These are phyloP conservation scores for Toxoplasma gondii DNA, from an alignment of 169 alveolate species.

Conservation along the genomic window DNA sequence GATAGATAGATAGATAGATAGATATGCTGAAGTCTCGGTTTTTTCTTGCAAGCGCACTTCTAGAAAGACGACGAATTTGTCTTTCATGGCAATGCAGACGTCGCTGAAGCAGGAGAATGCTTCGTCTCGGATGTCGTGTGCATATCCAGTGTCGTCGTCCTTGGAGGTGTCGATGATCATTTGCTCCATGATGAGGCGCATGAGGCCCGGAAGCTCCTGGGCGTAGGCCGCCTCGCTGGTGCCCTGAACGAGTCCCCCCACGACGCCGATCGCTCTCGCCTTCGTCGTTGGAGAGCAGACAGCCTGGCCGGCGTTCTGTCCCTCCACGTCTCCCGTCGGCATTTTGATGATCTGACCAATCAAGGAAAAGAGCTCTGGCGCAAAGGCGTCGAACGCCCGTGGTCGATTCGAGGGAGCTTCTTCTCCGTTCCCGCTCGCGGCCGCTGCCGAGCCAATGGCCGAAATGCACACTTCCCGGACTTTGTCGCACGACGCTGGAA, in stretches of 20 bases:
- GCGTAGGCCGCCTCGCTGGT: not conserved
- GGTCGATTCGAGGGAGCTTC: not conserved
- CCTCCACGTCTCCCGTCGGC: not conserved
- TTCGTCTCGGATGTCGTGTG: conserved; percentile 44
- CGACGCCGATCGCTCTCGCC: conserved; percentile 51
- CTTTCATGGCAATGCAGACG: conserved; percentile 34
- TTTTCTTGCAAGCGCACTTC: too few relatives aligned
- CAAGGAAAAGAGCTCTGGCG: conserved; percentile 25
- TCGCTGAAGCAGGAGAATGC: conserved; percentile 53
- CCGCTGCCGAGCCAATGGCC: conserved; percentile 54
- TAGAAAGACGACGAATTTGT: conserved; percentile 34
- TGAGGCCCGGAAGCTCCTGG: conserved; percentile 31
- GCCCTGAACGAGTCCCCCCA: conserved; percentile 40
- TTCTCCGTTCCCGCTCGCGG: conserved; percentile 36
- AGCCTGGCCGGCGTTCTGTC: not conserved
- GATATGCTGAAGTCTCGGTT: too few relatives aligned
- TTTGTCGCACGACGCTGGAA: conserved; percentile 40
- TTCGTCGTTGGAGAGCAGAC: conserved; percentile 46
- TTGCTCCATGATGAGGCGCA: conserved; percentile 34
- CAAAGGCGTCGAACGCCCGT: conserved; percentile 50
- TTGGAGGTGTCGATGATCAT: not conserved
- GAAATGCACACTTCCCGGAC: conserved; percentile 45
- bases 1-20: not conserved
- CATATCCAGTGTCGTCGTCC: not conserved
- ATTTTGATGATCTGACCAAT: conserved; percentile 8